Evolutionary conservation across 768 basidiomycete genomes (phyloP).

Genomic region (Strobilomyces confusus): DNA sequence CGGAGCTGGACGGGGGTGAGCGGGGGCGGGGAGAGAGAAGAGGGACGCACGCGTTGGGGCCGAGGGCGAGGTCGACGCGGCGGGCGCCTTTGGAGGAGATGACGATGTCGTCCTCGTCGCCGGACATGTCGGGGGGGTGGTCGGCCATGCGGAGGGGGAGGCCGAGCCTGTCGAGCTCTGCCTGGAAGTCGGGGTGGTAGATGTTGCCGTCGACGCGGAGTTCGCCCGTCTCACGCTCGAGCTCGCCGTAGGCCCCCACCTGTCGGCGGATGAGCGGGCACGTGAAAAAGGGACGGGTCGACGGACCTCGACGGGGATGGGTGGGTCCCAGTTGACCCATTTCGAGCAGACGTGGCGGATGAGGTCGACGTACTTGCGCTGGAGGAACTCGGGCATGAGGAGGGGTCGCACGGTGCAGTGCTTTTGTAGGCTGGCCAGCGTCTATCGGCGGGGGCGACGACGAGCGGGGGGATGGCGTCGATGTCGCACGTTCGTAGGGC

Average conservation of each 20-base stretch:
- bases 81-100: constrained; percentile 24
- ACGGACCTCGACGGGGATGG: constrained; percentile 29
- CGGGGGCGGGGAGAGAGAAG: too few relatives aligned
- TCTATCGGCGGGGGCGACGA: not conserved
- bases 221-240: constrained; percentile 30
- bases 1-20: not conserved
- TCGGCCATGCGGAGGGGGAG: constrained; percentile 6
- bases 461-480: not conserved
- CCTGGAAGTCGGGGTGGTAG: constrained; percentile 22
- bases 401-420: too few relatives aligned
- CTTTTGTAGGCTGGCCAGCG: not conserved
- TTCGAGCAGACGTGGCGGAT: constrained; percentile 29
- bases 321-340: constrained; percentile 39
- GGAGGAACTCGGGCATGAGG: not conserved
- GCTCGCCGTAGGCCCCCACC: constrained; percentile 34
- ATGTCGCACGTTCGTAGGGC: not conserved
- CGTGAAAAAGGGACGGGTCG: not conserved
- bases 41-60: constrained; percentile 21
- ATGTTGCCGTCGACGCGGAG: constrained; percentile 32
- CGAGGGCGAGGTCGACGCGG: constrained; percentile 5
- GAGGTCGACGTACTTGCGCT: constrained; percentile 36
- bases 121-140: constrained; percentile 10
- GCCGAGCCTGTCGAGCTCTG: constrained; percentile 7
- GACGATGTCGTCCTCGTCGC: constrained; percentile 21
- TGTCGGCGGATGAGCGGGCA: not conserved